Percentiles rank a stretch among this genome's conserved stretches.
phyloP scores from a whole-genome alignment of 306 rosid genomes.

The Cicer yamashitae region DNA sequence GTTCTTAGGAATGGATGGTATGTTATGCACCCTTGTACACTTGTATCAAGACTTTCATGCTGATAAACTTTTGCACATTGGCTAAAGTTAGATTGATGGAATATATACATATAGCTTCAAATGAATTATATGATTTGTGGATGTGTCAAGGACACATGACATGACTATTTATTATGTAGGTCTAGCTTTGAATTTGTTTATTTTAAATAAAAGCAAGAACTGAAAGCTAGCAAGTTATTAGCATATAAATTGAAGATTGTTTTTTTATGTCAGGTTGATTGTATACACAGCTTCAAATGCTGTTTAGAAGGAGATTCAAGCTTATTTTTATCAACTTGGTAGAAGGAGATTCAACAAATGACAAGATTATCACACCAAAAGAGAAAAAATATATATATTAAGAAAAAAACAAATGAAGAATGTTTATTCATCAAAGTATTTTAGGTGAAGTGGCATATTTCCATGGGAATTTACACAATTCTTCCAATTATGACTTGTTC shows the following conservation, averaged over 20 bases:
- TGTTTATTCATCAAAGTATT: neutral
- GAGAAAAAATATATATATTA: neutral
- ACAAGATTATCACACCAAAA: neutral
- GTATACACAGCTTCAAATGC: neutral
- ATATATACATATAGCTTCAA: neutral
- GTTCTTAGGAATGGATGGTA: neutral
- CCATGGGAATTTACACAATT: neutral
- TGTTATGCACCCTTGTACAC: neutral
- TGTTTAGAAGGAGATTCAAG: neutral
- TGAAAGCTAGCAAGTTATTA: neutral
- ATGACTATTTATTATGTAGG: neutral
- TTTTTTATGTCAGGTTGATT: slow-evolving; percentile 10
- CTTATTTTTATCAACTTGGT: neutral
- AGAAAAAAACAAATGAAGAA: neutral
- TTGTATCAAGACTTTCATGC: neutral
- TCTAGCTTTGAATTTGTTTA: slow-evolving; percentile 2
- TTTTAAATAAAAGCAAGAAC: slow-evolving; percentile 1
- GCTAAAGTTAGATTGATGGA: neutral
- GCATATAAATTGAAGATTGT: neutral
- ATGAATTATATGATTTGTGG: slow-evolving; percentile 42
- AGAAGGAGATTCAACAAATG: slow-evolving; percentile 7
- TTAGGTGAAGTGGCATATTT: neutral
- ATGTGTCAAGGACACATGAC: slow-evolving; percentile 12
- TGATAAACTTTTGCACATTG: neutral
- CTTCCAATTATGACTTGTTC: slow-evolving; percentile 11